Percentiles rank a stretch among this genome's conserved stretches.
Conservation (phyloP, 129 eudicot genomes). For the Flaveria brownii region DNA sequence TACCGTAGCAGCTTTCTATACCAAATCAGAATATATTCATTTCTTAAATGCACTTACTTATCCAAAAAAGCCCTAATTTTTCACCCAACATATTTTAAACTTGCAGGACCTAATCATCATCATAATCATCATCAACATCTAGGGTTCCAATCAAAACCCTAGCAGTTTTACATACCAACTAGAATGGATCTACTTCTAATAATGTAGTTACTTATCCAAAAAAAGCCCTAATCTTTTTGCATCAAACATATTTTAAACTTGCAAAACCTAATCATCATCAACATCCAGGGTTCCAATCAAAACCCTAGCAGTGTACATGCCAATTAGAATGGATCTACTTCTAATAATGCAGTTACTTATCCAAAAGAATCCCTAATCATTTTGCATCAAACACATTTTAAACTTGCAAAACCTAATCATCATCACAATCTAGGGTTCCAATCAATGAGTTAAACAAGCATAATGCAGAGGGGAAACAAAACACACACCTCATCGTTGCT, state of each 20-base stretch:
- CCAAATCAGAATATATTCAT: background rate
- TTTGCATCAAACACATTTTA: background rate
- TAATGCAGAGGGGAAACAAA: background rate
- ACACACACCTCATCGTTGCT: conserved; percentile 56
- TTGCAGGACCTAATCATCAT: too few relatives aligned
- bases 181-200: background rate
- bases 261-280: too few relatives aligned
- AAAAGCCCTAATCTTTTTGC: background rate
- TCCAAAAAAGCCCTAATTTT: background rate
- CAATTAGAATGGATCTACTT: background rate
- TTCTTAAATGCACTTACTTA: background rate
- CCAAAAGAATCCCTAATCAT: background rate
- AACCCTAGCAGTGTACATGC: too few relatives aligned
- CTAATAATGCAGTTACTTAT: background rate
- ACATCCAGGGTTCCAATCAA: background rate
- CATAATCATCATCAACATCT: background rate
- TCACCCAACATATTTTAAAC: too few relatives aligned
- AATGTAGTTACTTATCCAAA: background rate
- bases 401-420: too few relatives aligned
- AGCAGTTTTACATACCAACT: too few relatives aligned
- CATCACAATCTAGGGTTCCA: conserved; percentile 10
- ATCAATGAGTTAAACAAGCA: background rate
- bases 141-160: background rate
- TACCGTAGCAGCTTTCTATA: background rate
- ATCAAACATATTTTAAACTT: too few relatives aligned